phyloP scores from a whole-genome alignment of 225 moss, liverwort and hornwort species.

The Ulota crispa region DNA sequence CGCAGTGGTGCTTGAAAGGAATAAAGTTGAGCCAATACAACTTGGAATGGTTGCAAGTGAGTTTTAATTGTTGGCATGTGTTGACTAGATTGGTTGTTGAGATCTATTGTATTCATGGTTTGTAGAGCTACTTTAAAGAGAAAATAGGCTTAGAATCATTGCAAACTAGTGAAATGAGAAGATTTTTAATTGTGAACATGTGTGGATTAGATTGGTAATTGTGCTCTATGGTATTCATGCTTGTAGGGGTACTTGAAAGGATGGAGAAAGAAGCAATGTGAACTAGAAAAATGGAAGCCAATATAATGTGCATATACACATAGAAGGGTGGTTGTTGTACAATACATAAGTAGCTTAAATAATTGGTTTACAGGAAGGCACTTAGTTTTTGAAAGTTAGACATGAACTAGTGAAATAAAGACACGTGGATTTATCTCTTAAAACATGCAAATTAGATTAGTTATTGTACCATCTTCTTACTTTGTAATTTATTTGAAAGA shows the following conservation, averaged over 20 bases:
- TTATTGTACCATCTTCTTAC: too few species aligned
- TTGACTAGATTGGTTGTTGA: background rate
- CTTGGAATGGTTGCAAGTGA: background rate
- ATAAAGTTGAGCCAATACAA: background rate
- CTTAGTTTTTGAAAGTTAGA: too few species aligned
- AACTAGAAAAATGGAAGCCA: background rate
- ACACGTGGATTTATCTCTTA: too few species aligned
- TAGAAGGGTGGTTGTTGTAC: fast-evolving
- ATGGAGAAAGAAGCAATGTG: fast-evolving
- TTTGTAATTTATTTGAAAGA: too few species aligned
- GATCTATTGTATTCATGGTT: background rate
- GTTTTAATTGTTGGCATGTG: background rate
- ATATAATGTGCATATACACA: background rate
- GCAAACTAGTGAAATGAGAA: background rate
- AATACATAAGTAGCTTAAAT: background rate
- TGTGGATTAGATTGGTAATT: background rate
- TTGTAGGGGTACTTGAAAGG: background rate
- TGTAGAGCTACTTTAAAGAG: background rate
- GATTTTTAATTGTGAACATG: background rate
- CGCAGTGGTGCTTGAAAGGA: background rate
- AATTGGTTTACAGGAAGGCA: background rate
- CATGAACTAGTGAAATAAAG: background rate
- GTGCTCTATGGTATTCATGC: background rate
- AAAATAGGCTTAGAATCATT: background rate
- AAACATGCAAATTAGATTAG: too few species aligned